Evolutionary conservation across 2,329 filamentous ascomycete species (phyloP), one percentile per base, ranked within the genome.

Genomic region (Penicillium sp.): DNA sequence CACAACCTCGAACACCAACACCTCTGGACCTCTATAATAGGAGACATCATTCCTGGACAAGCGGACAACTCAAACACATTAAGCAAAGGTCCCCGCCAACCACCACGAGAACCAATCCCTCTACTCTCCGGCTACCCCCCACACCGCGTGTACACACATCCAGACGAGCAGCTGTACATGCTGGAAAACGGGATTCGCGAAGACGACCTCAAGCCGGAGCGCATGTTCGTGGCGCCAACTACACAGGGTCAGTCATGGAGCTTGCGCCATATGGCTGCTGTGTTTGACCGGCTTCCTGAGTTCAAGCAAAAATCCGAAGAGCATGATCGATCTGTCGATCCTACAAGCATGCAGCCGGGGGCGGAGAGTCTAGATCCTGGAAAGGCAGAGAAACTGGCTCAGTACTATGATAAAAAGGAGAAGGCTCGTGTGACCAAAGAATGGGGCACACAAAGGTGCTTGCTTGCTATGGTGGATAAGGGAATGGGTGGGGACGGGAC

Each of bases 1-100:
- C 84, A 88, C 73, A 87, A 87, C 71, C 82, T 88, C 62, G 79
- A 82, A 67, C 76, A 85, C 71, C 83, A 87, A 68, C 85, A 88
- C 69, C 72, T 78, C 37, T 88, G 85, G 85, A 80, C 81, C 35
- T 75, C 77, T 32, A 73, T 87, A n/a, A 74, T 74, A 53, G 72
- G 83, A 49, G 81, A 85, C 69, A 56, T 61, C 16, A 51, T 63
- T 52, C 32, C 60, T 16, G 45, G 37, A 57, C 49, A 24, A 35
- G 16, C 39, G 45, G 51, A 43, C 18, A 37, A 42, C 34, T 7
- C 43, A 40, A 46, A 43, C 32, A 14, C 24, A 45, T 9, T 16
- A 32, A 48, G 8, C 31, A 54, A 51, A 46, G 42, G 42, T 6
- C 46, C 52, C 22, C 24, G 26, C 24, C 42, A 50, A 13, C 46